These are phyloP conservation scores for Macadamia tetraphylla DNA, from an alignment of 164 flowering plant genomes.

Conservation along the genomic window DNA sequence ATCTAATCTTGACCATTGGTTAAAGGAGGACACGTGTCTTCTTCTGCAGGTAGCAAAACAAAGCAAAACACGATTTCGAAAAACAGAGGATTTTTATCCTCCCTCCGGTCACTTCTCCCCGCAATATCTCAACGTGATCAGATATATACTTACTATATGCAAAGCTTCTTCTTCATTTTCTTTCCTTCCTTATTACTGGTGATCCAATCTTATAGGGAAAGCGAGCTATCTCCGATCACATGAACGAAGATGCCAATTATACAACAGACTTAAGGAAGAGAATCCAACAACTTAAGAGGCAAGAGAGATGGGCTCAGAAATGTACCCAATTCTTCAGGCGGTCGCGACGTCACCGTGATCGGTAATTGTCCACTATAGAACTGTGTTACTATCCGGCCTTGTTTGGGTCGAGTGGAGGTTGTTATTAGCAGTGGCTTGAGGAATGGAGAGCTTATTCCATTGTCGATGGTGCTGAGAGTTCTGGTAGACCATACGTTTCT, in stretches of 20 bases:
- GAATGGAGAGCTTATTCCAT: constrained; percentile 5
- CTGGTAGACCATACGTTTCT: constrained; percentile 14
- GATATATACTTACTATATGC: too few species aligned
- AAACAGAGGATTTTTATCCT: not conserved
- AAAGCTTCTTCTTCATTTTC: not conserved
- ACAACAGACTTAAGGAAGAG: too few species aligned
- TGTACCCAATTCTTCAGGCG: not conserved
- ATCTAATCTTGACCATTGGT: too few species aligned
- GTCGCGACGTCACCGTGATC: too few species aligned
- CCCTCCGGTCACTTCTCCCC: constrained; percentile 35
- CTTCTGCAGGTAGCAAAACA: too few species aligned
- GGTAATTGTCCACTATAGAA: too few species aligned
- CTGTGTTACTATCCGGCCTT: constrained; percentile 12
- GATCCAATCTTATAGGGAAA: not conserved
- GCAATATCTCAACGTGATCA: constrained; percentile 28
- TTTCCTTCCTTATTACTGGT: not conserved
- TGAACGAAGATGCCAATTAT: too few species aligned
- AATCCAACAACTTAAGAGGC: too few species aligned
- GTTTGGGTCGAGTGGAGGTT: constrained; percentile 25
- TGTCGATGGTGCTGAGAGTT: constrained; percentile 22
- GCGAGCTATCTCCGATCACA: too few species aligned
- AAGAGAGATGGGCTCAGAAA: too few species aligned
- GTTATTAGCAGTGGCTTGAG: constrained; percentile 7
- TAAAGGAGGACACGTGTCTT: too few species aligned
- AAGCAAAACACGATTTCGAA: too few species aligned